A percentile compares a stretch with the other conserved stretches of the same genome.
These are phyloP conservation scores for Hortiboletus rubellus DNA, from an alignment of 1,284 basidiomycete genomes.

Conservation along the genomic window DNA sequence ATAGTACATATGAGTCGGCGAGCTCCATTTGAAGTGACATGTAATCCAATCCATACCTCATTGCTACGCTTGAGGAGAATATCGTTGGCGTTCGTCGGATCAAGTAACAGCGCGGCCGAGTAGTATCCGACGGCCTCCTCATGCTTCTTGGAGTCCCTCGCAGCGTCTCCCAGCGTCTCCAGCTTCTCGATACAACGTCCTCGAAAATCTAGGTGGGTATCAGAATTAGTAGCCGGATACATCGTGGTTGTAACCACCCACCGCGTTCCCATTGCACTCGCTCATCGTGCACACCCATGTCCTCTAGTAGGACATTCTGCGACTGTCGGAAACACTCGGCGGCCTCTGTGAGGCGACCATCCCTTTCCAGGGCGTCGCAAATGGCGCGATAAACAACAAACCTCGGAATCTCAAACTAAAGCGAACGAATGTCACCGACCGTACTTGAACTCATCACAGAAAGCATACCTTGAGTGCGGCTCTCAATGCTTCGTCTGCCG, in stretches of 20 bases:
- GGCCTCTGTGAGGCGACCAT: background rate
- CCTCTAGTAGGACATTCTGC: background rate
- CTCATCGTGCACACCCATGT: background rate
- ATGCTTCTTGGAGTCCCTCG: background rate
- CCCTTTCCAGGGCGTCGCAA: background rate
- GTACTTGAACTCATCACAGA: no score
- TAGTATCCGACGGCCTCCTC: background rate
- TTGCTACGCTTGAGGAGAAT: background rate
- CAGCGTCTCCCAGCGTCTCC: background rate
- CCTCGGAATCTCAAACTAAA: background rate
- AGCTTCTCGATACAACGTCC: background rate
- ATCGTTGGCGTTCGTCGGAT: background rate
- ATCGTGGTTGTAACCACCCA: background rate
- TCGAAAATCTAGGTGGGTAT: slow-evolving; percentile 3
- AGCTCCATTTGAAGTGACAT: background rate
- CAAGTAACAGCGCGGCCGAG: background rate
- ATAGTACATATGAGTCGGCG: background rate
- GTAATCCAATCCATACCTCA: background rate
- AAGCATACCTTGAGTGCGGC: background rate
- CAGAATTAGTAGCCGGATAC: background rate
- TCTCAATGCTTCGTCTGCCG: background rate
- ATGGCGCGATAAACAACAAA: background rate
- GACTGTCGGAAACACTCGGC: background rate
- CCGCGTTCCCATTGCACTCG: background rate
- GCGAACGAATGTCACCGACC: background rate